These are phyloP conservation scores for Phialemonium atrogriseum DNA, from an alignment of 2,329 filamentous ascomycete genomes.

Conservation along the genomic window DNA sequence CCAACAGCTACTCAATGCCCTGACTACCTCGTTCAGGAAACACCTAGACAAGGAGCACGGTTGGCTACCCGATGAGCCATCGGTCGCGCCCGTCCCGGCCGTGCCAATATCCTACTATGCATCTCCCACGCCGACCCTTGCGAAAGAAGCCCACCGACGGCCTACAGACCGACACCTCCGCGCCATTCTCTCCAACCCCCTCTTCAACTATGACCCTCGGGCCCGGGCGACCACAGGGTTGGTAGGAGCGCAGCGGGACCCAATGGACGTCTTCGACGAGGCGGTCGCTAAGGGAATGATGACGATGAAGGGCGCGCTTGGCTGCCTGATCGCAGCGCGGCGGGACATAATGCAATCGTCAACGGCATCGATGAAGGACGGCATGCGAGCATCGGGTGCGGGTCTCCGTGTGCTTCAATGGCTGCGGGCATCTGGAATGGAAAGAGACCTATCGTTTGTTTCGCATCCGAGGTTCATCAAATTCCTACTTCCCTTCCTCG, in stretches of 20 bases:
- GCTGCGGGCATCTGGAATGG: constrained; percentile 42
- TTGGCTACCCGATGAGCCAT: constrained; percentile 23
- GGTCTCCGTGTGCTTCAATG: constrained; percentile 42
- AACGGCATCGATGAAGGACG: constrained; percentile 20
- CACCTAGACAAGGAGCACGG: constrained; percentile 52
- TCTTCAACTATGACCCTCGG: constrained; percentile 33
- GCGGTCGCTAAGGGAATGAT: constrained; percentile 49
- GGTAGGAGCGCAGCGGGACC: constrained; percentile 24
- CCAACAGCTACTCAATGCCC: constrained; percentile 44
- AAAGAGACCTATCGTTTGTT: constrained; percentile 38
- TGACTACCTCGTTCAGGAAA: constrained; percentile 49
- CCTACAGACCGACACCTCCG: constrained; percentile 44
- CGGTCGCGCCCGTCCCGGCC: constrained; percentile 7
- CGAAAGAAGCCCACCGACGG: constrained; percentile 15
- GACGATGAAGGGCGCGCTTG: constrained; percentile 43
- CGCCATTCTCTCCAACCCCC: constrained; percentile 47
- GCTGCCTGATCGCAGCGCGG: constrained; percentile 41
- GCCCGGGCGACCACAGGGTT: constrained; percentile 1
- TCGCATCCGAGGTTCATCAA: constrained; percentile 26
- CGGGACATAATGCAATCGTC: constrained; percentile 29
- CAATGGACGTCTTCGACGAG: constrained; percentile 47
- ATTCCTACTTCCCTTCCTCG: constrained; percentile 38
- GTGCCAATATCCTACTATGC: constrained; percentile 8
- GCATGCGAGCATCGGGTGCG: constrained; percentile 33
- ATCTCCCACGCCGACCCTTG: constrained; percentile 5